Conservation (phyloP, 371 early-diverging fungal genomes). For the Syncephalastrum sp. region DNA sequence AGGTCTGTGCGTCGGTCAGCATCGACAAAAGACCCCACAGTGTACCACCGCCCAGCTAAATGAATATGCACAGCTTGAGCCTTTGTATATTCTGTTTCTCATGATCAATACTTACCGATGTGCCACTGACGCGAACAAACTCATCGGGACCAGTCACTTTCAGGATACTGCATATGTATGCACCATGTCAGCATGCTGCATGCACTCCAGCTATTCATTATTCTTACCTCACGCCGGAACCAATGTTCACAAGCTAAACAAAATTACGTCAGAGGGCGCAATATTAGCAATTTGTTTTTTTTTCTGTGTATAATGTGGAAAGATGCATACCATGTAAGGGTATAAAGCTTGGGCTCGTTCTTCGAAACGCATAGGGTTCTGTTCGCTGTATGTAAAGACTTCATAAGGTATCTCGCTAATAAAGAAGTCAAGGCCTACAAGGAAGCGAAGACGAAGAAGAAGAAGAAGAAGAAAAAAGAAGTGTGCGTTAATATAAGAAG, state of each 20-base stretch:
- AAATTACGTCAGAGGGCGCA: background rate
- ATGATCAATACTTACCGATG: constrained; percentile 61
- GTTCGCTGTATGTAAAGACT: constrained; percentile 88
- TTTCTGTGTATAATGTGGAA: background rate
- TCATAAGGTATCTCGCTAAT: constrained; percentile 92
- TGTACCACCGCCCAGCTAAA: constrained; percentile 94
- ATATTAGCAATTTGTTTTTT: background rate
- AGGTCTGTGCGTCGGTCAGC: constrained; percentile 79
- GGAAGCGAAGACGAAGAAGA: background rate
- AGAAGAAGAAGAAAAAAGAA: background rate
- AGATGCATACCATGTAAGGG: constrained; percentile 73
- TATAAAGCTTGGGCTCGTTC: constrained; percentile 67
- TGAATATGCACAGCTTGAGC: background rate
- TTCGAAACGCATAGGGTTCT: constrained; percentile 83
- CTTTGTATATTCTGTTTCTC: background rate
- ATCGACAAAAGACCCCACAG: constrained; percentile 92
- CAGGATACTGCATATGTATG: constrained; percentile 54
- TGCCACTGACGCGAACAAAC: constrained; percentile 88
- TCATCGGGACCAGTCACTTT: constrained; percentile 81
- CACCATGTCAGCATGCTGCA: background rate
- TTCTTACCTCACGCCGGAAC: constrained; percentile 79
- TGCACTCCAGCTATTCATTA: background rate
- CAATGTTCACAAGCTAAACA: constrained; percentile 83
- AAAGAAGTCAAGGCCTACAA: constrained; percentile 83
- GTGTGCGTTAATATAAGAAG: background rate